phyloP scores from a whole-genome alignment of 2,329 filamentous ascomycete genomes.

The Sclerotinia sclerotiorum region DNA sequence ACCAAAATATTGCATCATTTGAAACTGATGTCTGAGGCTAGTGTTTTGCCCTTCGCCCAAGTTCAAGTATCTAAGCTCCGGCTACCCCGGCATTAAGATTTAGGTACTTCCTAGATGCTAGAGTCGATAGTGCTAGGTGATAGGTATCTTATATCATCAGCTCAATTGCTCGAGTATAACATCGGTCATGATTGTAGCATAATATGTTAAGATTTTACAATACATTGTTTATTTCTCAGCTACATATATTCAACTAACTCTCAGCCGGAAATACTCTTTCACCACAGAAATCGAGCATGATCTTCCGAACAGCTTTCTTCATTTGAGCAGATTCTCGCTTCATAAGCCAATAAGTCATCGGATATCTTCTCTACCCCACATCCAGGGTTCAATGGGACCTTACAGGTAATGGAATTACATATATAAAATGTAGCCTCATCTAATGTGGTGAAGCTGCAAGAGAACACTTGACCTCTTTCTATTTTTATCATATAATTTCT shows the following conservation, averaged over 20 bases:
- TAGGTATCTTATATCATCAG: too few species aligned
- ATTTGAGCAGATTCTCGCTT: background rate
- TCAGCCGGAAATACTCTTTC: background rate
- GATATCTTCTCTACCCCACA: background rate
- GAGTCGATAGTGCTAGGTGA: too few species aligned
- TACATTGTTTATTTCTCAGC: too few species aligned
- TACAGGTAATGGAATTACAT: slow-evolving; percentile 2
- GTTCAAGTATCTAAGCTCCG: too few species aligned
- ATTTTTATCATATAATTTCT: background rate
- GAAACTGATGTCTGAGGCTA: background rate
- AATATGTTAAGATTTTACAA: too few species aligned
- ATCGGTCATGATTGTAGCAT: too few species aligned
- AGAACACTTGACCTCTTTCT: slow-evolving; percentile 23
- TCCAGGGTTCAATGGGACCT: slow-evolving; percentile 18
- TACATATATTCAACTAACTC: background rate
- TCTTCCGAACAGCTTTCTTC: background rate
- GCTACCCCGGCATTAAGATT: too few species aligned
- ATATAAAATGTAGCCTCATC: slow-evolving; percentile 19
- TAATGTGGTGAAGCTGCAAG: background rate
- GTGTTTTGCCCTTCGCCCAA: background rate
- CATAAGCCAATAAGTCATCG: slow-evolving; percentile 4
- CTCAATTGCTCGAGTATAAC: too few species aligned
- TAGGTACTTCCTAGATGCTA: too few species aligned
- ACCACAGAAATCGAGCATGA: background rate
- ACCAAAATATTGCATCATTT: background rate